Evolutionary conservation across 2,329 filamentous ascomycete species (phyloP).

Genomic region (Lasiodiplodia hormozganensis): DNA sequence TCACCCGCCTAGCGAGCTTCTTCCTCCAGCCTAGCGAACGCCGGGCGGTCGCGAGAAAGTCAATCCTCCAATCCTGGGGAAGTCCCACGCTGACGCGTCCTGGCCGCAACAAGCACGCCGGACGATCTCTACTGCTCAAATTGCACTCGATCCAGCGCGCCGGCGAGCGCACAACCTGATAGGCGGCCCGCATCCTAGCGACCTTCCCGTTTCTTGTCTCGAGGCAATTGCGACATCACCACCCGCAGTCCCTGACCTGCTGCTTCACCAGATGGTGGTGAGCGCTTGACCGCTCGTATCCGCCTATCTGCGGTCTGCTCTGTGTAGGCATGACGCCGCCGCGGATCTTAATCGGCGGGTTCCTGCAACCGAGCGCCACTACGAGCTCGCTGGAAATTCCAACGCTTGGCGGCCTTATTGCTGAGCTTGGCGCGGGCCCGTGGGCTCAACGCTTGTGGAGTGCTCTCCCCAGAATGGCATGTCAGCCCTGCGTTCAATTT

Average conservation of each 20-base stretch:
- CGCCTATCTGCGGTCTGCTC: constrained; percentile 1
- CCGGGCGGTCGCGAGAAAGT: constrained; percentile 3
- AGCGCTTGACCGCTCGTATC: constrained; percentile 2
- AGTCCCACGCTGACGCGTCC: constrained; percentile 15
- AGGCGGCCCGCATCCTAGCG: constrained; percentile 15
- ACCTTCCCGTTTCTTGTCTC: constrained; percentile 25
- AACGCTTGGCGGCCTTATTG: constrained; percentile 11
- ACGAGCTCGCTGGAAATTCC: constrained; percentile 18
- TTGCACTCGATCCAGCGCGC: neutral
- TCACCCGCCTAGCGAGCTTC: neutral
- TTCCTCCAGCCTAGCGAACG: constrained; percentile 9
- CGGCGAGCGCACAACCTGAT: constrained; percentile 20
- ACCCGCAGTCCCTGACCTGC: neutral
- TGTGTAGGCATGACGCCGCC: neutral
- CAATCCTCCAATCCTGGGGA: constrained; percentile 14
- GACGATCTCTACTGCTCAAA: constrained; percentile 5
- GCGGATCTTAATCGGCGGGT: constrained; percentile 17
- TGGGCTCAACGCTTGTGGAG: constrained; percentile 1
- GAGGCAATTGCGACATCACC: constrained; percentile 22
- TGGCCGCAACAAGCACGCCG: no score
- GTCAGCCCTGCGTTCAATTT: neutral
- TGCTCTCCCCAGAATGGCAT: constrained; percentile 12
- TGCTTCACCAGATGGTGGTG: neutral
- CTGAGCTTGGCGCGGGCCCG: constrained; percentile 17
- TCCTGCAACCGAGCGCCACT: constrained; percentile 19